Conservation (phyloP, 805 yeast species). For the Candida namnaoensis region DNA sequence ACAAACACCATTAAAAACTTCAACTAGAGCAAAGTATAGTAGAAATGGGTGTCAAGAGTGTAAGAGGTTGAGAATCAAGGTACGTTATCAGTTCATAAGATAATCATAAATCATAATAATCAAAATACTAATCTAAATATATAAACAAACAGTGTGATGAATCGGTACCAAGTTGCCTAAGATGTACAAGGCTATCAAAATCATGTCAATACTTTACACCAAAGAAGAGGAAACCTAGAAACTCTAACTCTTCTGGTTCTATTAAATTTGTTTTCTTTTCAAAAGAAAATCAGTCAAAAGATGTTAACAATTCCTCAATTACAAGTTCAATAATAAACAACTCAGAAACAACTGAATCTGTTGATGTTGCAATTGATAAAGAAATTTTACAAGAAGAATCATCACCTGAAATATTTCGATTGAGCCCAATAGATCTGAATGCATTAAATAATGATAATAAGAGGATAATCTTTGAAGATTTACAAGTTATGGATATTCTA, state of each 20-base stretch:
- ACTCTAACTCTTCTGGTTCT: constrained; percentile 2
- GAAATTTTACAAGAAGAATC: neutral
- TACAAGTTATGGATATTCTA: too few relatives aligned
- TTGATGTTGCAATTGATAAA: neutral
- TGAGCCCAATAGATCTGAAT: too few relatives aligned
- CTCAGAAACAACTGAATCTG: neutral
- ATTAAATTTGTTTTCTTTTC: neutral
- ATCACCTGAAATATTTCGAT: too few relatives aligned
- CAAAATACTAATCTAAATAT: constrained; percentile 20
- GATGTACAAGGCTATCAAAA: too few relatives aligned
- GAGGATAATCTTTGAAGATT: neutral
- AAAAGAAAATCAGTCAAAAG: too few relatives aligned
- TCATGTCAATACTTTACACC: too few relatives aligned
- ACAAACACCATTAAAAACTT: too few relatives aligned
- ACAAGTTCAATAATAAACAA: neutral
- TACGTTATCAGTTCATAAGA: constrained; percentile 31
- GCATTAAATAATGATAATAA: too few relatives aligned
- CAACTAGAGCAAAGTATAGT: constrained; percentile 14
- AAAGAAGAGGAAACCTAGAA: too few relatives aligned
- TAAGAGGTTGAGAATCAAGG: constrained; percentile 33
- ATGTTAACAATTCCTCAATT: constrained; percentile 1
- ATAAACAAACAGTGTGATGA: neutral
- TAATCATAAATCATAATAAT: constrained; percentile 24
- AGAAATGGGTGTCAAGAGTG: constrained; percentile 32
- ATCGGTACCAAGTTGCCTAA: too few relatives aligned